Conservation (phyloP, 2,329 filamentous ascomycete genomes). For the Sclerotinia minor region DNA sequence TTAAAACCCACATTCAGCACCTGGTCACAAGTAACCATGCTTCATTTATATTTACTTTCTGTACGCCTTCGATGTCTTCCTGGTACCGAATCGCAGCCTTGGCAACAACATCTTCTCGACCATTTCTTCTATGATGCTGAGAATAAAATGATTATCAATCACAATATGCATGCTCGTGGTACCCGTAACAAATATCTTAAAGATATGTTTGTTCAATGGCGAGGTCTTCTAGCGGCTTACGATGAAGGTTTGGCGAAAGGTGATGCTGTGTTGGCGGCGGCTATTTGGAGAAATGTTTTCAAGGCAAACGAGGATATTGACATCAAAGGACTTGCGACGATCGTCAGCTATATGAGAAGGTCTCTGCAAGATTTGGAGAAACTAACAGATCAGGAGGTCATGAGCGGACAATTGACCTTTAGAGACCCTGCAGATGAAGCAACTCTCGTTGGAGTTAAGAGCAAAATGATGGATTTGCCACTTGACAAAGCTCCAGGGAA, state of each 20-base stretch:
- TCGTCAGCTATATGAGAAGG: conserved; percentile 64
- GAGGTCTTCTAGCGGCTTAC: conserved; percentile 79
- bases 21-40: conserved; percentile 94
- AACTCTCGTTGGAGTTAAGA: conserved; percentile 44
- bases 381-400: conserved; percentile 53
- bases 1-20: conserved; percentile 87
- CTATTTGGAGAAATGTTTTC: conserved; percentile 92
- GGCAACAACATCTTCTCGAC: conserved; percentile 89
- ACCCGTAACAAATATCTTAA: conserved; percentile 70
- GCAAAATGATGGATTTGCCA: conserved; percentile 44
- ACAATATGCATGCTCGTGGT: conserved; percentile 63
- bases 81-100: conserved; percentile 65
- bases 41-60: conserved; percentile 91
- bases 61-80: conserved; percentile 80
- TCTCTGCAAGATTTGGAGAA: conserved; percentile 55
- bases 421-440: conserved; percentile 46
- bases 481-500: conserved; percentile 40
- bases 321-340: conserved; percentile 57
- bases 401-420: conserved; percentile 51
- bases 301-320: conserved; percentile 68
- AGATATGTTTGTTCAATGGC: conserved; percentile 91
- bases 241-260: conserved; percentile 78
- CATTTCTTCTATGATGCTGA: conserved; percentile 93
- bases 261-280: conserved; percentile 74
- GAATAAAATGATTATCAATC: conserved; percentile 77